These are phyloP conservation scores for Suhomyces choctaworum DNA, from an alignment of 1,139 yeast species.

Conservation along the genomic window DNA sequence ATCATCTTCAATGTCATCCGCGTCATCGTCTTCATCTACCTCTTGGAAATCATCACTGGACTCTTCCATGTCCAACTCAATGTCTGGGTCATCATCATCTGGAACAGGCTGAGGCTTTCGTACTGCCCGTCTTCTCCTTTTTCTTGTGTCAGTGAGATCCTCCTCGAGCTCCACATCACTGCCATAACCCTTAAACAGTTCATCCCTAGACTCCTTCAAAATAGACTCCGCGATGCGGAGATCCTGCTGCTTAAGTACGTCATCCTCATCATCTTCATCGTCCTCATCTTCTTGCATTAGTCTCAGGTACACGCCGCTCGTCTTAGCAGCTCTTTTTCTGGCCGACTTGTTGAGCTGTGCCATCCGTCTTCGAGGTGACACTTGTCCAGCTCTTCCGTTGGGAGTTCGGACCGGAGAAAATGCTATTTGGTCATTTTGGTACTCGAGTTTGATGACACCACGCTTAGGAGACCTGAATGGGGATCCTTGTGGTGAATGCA, in stretches of 20 bases:
- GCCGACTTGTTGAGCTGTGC: slow-evolving; percentile 52
- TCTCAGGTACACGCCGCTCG: slow-evolving; percentile 28
- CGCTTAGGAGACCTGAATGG: slow-evolving; percentile 24
- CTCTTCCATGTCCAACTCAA: slow-evolving; percentile 4
- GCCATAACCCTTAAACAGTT: slow-evolving; percentile 22
- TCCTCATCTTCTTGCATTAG: slow-evolving; percentile 39
- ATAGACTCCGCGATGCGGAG: slow-evolving; percentile 47
- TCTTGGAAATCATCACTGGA: slow-evolving; percentile 7
- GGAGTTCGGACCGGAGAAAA: slow-evolving; percentile 38
- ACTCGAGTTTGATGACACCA: slow-evolving; percentile 22
- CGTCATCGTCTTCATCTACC: slow-evolving; percentile 12
- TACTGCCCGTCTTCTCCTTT: slow-evolving; percentile 4
- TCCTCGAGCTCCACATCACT: slow-evolving; percentile 36
- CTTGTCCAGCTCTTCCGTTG: slow-evolving; percentile 48
- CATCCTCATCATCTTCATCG: slow-evolving; percentile 30
- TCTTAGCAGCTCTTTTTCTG: slow-evolving; percentile 45
- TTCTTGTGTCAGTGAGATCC: slow-evolving; percentile 17
- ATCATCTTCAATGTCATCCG: slow-evolving; percentile 5
- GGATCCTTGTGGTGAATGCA: slow-evolving; percentile 4
- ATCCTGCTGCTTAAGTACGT: slow-evolving; percentile 37
- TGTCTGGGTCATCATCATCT: slow-evolving; percentile 7
- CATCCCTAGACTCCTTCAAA: slow-evolving; percentile 27
- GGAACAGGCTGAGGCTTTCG: slow-evolving; percentile 4
- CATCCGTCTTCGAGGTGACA: slow-evolving; percentile 46
- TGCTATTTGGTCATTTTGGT: slow-evolving; percentile 7